A percentile compares a stretch with the other conserved stretches of the same genome.
These are phyloP conservation scores for Lachnum nothofagi DNA, from an alignment of 2,329 filamentous ascomycete genomes.

Conservation along the genomic window DNA sequence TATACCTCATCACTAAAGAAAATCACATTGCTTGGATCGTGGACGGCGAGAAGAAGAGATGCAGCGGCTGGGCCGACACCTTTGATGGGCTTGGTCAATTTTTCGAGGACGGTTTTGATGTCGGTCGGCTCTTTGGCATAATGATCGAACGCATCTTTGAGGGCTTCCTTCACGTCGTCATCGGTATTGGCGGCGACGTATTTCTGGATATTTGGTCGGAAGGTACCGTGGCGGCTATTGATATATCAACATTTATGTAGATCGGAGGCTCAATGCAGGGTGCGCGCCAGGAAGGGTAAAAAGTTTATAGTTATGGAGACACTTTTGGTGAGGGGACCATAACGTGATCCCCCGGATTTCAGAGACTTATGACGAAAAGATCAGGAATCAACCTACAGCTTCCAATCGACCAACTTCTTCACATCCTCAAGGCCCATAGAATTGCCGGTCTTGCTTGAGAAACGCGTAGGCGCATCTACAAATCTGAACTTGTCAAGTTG, in stretches of 20 bases:
- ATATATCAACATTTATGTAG: constrained; percentile 3
- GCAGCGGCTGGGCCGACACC: constrained; percentile 78
- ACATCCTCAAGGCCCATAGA: constrained; percentile 54
- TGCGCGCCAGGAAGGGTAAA: too few species aligned
- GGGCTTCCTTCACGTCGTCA: constrained; percentile 41
- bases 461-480: constrained; percentile 44
- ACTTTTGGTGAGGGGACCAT: too few species aligned
- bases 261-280: too few species aligned
- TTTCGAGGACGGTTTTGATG: constrained; percentile 43
- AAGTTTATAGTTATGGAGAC: too few species aligned
- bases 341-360: too few species aligned
- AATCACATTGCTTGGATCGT: constrained; percentile 53
- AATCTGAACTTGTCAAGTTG: constrained; percentile 60
- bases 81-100: constrained; percentile 53
- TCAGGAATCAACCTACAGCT: constrained; percentile 50
- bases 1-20: constrained; percentile 82
- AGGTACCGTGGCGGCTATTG: constrained; percentile 51
- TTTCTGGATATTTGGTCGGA: constrained; percentile 56
- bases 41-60: constrained; percentile 64
- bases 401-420: constrained; percentile 62
- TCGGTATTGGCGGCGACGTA: constrained; percentile 52
- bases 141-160: constrained; percentile 46
- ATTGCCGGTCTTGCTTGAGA: constrained; percentile 36
- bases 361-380: constrained; percentile 4
- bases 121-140: constrained; percentile 39